Evolutionary conservation across 768 basidiomycete species (phyloP), one percentile per base, ranked within the genome.

Genomic region (Pulveroboletus sp.): DNA sequence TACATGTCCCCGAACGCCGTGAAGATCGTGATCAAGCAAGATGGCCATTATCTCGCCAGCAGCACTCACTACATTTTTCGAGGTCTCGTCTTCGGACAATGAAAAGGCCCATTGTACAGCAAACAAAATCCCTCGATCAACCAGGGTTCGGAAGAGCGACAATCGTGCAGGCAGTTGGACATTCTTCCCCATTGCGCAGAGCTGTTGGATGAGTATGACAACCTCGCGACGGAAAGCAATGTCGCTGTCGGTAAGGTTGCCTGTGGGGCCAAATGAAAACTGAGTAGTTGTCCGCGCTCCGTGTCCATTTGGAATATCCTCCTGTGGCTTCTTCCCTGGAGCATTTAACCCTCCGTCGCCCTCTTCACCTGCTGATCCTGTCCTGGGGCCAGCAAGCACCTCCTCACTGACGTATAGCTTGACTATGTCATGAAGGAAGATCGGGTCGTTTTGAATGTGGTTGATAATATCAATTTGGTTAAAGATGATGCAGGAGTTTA

Each of bases 391-490:
- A 33, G 67, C 69, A 52, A 84, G 63, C 67, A 85, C 76, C 49
- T 84, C 82, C 50, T 86, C 85, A 55, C 85, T 82, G 43, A 87
- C 81, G 65, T 90, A 90, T 34, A 89, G 67, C 37, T 74, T 70
- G 31, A 95, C 87, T 13, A 97, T 78, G 40, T 93, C 87, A 29
- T 77, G 75, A 31, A 97, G 73, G 64, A 97, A 89, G 11, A 69
- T 63, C 2, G 77, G 78, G 58, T 97, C 90, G 49, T 76, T 79
- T 63, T 93, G 89, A 29, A 98, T 80, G 62, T 95, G 84, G 41
- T 77, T 82, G 61, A 99, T 94, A 62, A 99, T 97, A 69, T 99
- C 97, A 60, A 95, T 93, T 67, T 99, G 95, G 71, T 98, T 97
- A 79, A 94, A 98, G 64, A 97, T 92, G 67, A 99, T 93, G 70